Conservation (phyloP, 148 eudicot species). For the Chenopodium quinoa region DNA sequence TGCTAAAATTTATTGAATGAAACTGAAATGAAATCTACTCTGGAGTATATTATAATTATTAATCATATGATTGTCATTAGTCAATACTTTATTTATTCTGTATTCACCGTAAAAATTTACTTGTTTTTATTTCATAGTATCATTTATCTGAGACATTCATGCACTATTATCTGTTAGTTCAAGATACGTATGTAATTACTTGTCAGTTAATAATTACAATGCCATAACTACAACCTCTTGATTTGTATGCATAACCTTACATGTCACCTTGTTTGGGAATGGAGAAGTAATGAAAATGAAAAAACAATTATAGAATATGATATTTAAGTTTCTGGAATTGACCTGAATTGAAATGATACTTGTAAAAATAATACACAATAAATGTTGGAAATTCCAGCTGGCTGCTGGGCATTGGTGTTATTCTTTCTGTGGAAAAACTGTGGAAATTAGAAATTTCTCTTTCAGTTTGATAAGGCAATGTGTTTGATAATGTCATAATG, state of each 20-base stretch:
- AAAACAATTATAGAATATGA: neutral
- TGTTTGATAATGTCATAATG: neutral
- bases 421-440: neutral
- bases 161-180: no score
- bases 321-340: neutral
- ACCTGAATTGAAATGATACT: neutral
- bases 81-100: neutral
- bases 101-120: no score
- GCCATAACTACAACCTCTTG: neutral
- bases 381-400: conserved; percentile 1
- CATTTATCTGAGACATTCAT: neutral
- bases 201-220: neutral
- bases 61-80: neutral
- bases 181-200: neutral
- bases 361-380: neutral
- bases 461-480: neutral
- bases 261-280: neutral
- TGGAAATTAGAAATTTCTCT: neutral
- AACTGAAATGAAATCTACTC: neutral
- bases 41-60: neutral
- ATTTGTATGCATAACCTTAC: neutral
- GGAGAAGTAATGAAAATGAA: neutral
- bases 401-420: neutral
- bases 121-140: neutral
- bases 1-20: neutral